Evolutionary conservation across 495 filamentous ascomycete species (phyloP).

Genomic region (Clohesyomyces aquaticus): DNA sequence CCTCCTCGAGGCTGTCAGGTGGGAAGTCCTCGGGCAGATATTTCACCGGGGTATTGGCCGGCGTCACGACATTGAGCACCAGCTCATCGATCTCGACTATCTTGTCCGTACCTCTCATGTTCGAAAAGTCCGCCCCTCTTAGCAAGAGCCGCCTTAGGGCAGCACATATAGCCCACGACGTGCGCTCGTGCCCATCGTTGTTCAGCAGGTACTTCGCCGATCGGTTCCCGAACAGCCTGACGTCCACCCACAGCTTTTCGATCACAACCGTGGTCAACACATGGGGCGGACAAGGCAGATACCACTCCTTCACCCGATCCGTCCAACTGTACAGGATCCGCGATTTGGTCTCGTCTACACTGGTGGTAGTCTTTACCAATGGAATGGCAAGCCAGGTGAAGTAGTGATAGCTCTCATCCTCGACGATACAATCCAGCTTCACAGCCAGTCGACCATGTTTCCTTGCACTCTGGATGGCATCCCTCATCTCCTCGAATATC

Average conservation of each 20-base stretch:
- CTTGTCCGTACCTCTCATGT: conserved; percentile 4
- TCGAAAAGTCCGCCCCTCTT: conserved; percentile 32
- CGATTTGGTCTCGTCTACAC: background rate
- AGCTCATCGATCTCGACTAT: conserved; percentile 33
- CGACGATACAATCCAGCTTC: conserved; percentile 35
- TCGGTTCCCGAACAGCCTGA: conserved; percentile 22
- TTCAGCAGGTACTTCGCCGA: conserved; percentile 19
- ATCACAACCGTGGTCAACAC: conserved; percentile 20
- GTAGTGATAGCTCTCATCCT: conserved; percentile 34
- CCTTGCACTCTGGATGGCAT: conserved; percentile 9
- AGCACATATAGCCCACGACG: conserved; percentile 37
- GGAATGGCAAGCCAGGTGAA: conserved; percentile 36
- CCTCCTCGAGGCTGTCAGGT: conserved; percentile 4
- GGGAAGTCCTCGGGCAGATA: conserved; percentile 24
- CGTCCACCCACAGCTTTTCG: conserved; percentile 33
- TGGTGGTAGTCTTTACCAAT: conserved; percentile 26
- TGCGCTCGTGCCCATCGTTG: conserved; percentile 19
- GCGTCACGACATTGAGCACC: conserved; percentile 34
- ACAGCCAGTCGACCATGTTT: conserved; percentile 14
- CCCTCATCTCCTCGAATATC: conserved; percentile 26
- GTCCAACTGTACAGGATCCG: conserved; percentile 19
- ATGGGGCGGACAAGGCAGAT: background rate
- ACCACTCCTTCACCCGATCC: conserved; percentile 12
- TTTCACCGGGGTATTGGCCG: conserved; percentile 22
- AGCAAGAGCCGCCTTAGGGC: conserved; percentile 32